phyloP scores from a whole-genome alignment of 2,329 filamentous ascomycete species.

The Calonectria honghensis region DNA sequence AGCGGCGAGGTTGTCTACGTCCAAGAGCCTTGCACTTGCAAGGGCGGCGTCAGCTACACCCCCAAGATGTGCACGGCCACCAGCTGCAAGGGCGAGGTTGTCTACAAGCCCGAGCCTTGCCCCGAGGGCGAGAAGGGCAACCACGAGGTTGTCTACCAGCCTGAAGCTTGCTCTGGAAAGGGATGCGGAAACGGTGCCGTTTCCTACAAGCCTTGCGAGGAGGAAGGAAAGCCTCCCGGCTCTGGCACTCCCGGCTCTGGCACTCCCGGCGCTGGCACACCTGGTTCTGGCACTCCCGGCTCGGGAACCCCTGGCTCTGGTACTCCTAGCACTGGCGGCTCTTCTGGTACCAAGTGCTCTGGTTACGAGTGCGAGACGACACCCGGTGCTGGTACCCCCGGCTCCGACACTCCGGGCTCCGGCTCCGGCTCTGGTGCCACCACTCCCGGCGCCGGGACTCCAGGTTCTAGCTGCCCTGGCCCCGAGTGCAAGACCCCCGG shows the following conservation, averaged over 20 bases:
- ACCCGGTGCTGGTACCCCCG: not conserved
- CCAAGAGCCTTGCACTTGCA: conserved; percentile 46
- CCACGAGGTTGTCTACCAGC: conserved; percentile 31
- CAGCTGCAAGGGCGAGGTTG: conserved; percentile 46
- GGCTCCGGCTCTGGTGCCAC: not conserved
- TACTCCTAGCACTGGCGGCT: not conserved
- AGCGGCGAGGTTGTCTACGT: conserved; percentile 48
- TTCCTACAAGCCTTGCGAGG: conserved; percentile 53
- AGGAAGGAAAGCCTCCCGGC: conserved; percentile 33
- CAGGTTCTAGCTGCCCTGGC: not conserved
- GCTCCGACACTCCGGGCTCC: not conserved
- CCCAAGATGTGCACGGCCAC: conserved; percentile 46
- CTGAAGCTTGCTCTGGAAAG: conserved; percentile 45
- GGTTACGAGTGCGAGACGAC: not conserved
- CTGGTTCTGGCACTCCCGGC: not conserved
- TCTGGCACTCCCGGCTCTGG: not conserved
- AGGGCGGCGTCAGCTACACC: conserved; percentile 47
- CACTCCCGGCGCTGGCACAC: not conserved
- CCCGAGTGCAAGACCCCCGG: not conserved
- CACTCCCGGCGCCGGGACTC: not conserved
- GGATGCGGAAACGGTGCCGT: not conserved
- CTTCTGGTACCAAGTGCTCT: not conserved
- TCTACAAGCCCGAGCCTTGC: conserved; percentile 52
- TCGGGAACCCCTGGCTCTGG: not conserved
- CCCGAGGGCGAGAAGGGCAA: conserved; percentile 16